Percentiles rank a stretch among this genome's conserved stretches.
phyloP scores from a whole-genome alignment of 257 asterid genomes.

The Prunella vulgaris region DNA sequence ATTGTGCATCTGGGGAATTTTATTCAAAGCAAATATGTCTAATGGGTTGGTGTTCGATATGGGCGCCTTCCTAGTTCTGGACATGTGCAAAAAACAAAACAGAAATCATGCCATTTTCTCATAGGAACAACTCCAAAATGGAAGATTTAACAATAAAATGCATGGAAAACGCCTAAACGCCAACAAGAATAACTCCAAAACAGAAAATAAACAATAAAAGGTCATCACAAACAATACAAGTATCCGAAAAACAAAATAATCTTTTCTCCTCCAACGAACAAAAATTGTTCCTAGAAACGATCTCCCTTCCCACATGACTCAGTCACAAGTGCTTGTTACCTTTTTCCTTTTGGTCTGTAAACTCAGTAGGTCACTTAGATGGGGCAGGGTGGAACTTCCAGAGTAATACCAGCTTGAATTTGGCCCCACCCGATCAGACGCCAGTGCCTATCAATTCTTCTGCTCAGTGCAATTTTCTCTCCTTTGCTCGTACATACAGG shows the following conservation, averaged over 20 bases:
- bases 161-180: slow-evolving; percentile 8
- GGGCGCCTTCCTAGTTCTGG: neutral
- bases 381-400: slow-evolving; percentile 87
- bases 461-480: slow-evolving; percentile 85
- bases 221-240: slow-evolving; percentile 21
- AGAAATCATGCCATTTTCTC: neutral
- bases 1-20: neutral
- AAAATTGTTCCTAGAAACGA: slow-evolving; percentile 48
- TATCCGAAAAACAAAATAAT: slow-evolving; percentile 26
- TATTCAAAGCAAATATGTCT: neutral
- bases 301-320: slow-evolving; percentile 55
- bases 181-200: slow-evolving; percentile 19
- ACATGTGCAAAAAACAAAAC: neutral
- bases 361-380: slow-evolving; percentile 32
- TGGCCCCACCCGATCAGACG: slow-evolving; percentile 99
- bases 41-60: neutral
- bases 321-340: slow-evolving; percentile 15
- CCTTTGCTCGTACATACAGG: slow-evolving; percentile 98
- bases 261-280: slow-evolving; percentile 54
- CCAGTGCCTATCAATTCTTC: slow-evolving; percentile 99
- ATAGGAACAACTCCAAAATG: slow-evolving; percentile 19
- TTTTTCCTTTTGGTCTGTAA: slow-evolving; percentile 11
- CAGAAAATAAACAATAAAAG: slow-evolving; percentile 6
- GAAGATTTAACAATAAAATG: slow-evolving; percentile 6
- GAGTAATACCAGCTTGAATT: slow-evolving; percentile 88